These are phyloP conservation scores for Tubosaeta sp. DNA, from an alignment of 768 basidiomycete genomes.

Conservation along the genomic window DNA sequence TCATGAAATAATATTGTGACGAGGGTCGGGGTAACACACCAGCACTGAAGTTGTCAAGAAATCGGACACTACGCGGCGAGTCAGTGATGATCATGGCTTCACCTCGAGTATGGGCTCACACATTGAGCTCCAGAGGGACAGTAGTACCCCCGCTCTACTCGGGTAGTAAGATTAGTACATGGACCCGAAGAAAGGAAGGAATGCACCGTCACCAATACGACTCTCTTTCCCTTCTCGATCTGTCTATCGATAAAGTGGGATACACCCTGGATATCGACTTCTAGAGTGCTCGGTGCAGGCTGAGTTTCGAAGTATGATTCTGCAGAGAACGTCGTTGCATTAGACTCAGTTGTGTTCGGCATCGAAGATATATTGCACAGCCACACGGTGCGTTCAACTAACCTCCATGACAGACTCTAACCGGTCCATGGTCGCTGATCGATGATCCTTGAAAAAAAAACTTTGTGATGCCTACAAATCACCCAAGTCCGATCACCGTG, in stretches of 20 bases:
- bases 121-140: conserved; percentile 96
- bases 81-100: conserved; percentile 15
- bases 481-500: too few species aligned
- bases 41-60: conserved; percentile 98
- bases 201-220: conserved; percentile 92
- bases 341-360: conserved; percentile 12
- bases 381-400: neutral
- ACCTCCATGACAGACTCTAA: neutral
- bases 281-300: conserved; percentile 66
- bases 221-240: conserved; percentile 56
- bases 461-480: too few species aligned
- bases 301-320: conserved; percentile 91
- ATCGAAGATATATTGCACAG: conserved; percentile 11
- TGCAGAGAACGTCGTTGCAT: conserved; percentile 59
- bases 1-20: neutral
- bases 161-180: conserved; percentile 11
- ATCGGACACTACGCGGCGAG: conserved; percentile 70
- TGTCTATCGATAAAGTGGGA: conserved; percentile 70
- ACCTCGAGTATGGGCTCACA: conserved; percentile 57
- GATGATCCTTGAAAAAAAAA: too few species aligned
- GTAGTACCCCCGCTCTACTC: conserved; percentile 94
- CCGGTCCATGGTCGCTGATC: too few species aligned
- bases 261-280: conserved; percentile 61
- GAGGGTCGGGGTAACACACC: conserved; percentile 43
- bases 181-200: neutral